A percentile compares a stretch with the other conserved stretches of the same genome.
These are phyloP conservation scores for Isatis tinctoria DNA, from an alignment of 345 rosid genomes.

Conservation along the genomic window DNA sequence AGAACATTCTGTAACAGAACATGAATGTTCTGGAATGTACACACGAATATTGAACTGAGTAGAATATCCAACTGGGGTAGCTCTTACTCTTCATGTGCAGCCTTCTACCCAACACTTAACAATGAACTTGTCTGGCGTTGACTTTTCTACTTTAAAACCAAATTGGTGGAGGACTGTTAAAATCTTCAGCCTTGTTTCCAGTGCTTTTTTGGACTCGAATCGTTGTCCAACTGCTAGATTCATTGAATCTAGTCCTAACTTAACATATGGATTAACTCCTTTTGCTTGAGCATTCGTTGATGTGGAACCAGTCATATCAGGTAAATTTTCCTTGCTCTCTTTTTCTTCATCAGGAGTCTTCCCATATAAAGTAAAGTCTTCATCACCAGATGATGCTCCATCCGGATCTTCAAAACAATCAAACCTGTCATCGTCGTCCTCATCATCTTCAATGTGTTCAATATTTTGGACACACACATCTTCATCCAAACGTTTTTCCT, in stretches of 20 bases:
- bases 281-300: background rate
- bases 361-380: background rate
- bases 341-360: background rate
- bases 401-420: no score
- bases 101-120: background rate
- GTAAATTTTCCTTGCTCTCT: background rate
- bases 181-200: background rate
- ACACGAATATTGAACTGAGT: background rate
- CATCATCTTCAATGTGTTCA: no score
- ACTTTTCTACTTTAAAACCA: background rate
- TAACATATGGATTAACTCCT: background rate
- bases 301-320: background rate
- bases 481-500: no score
- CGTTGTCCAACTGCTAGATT: background rate
- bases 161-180: background rate
- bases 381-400: no score
- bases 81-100: background rate
- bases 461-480: no score
- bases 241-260: background rate
- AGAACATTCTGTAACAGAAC: background rate
- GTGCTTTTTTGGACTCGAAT: background rate
- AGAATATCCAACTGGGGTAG: background rate
- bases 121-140: background rate
- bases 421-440: no score
- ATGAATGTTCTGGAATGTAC: background rate